These are phyloP conservation scores for Aspergillus funiculosus DNA, from an alignment of 495 filamentous ascomycete species.

Conservation along the genomic window DNA sequence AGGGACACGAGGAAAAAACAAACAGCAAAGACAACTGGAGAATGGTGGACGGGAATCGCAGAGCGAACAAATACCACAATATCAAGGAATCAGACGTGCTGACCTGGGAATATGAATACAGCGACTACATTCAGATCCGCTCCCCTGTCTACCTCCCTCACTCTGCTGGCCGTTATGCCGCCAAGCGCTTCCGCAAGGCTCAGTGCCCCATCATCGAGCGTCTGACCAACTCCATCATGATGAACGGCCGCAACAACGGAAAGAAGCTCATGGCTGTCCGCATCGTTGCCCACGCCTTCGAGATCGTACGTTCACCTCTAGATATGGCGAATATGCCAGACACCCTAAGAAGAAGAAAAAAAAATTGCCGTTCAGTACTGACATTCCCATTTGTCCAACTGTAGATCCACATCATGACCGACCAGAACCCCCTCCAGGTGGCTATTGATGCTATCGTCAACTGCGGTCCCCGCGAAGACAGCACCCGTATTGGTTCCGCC, in stretches of 20 bases:
- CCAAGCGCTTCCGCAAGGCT: slow-evolving; percentile 99
- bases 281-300: slow-evolving; percentile 97
- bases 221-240: slow-evolving; percentile 99
- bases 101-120: slow-evolving; percentile 45
- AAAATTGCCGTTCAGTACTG: not conserved
- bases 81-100: slow-evolving; percentile 30
- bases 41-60: slow-evolving; percentile 1
- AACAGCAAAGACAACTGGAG: slow-evolving; percentile 1
- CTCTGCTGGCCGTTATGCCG: slow-evolving; percentile 96
- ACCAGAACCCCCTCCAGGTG: slow-evolving; percentile 99
- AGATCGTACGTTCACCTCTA: slow-evolving; percentile 77
- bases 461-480: slow-evolving; percentile 99
- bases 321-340: not conserved
- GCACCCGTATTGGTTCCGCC: slow-evolving; percentile 97
- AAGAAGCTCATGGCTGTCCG: slow-evolving; percentile 99
- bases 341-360: slow-evolving; percentile 5
- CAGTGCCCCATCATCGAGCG: slow-evolving; percentile 99
- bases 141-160: slow-evolving; percentile 97
- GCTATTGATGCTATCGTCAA: slow-evolving; percentile 99
- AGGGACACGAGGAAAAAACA: slow-evolving; percentile 3
- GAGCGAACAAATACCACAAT: slow-evolving; percentile 8
- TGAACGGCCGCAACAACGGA: slow-evolving; percentile 99
- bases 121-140: slow-evolving; percentile 99
- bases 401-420: slow-evolving; percentile 99
- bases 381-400: slow-evolving; percentile 11